phyloP scores from a whole-genome alignment of 2,329 filamentous ascomycete genomes.

The Didymella segeticola region DNA sequence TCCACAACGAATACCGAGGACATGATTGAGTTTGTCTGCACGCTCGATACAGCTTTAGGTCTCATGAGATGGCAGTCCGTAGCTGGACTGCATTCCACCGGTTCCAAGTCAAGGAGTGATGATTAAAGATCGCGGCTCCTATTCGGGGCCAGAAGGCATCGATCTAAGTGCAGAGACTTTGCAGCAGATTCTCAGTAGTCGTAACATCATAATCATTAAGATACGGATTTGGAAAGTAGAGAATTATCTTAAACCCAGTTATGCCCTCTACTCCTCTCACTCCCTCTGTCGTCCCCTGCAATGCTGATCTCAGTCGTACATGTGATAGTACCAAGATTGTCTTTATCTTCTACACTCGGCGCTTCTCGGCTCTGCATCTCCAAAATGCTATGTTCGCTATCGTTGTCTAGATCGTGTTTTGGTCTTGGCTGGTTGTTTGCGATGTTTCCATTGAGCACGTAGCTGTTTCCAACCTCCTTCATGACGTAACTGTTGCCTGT shows the following conservation, averaged over 20 bases:
- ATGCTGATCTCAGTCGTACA: slow-evolving; percentile 14
- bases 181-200: no score
- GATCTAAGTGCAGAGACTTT: no score
- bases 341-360: slow-evolving; percentile 6
- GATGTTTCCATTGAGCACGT: slow-evolving; percentile 9
- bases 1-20: no score
- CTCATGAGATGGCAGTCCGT: no score
- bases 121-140: no score
- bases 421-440: neutral
- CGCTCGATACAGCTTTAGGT: no score
- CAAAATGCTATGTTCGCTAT: slow-evolving; percentile 10
- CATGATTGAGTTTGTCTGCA: no score
- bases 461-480: slow-evolving; percentile 18
- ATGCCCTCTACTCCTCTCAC: slow-evolving; percentile 3
- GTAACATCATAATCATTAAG: neutral
- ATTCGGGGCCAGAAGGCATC: no score
- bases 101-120: no score
- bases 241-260: slow-evolving; percentile 1
- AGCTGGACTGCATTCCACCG: no score
- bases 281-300: slow-evolving; percentile 2
- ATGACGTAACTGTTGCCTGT: slow-evolving; percentile 28
- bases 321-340: slow-evolving; percentile 1
- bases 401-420: slow-evolving; percentile 13
- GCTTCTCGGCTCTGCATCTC: slow-evolving; percentile 3
- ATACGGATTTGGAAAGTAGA: neutral